Base-by-base conservation (phyloP, 495 filamentous ascomycete genomes). In the Daldinia childiae region DNA sequence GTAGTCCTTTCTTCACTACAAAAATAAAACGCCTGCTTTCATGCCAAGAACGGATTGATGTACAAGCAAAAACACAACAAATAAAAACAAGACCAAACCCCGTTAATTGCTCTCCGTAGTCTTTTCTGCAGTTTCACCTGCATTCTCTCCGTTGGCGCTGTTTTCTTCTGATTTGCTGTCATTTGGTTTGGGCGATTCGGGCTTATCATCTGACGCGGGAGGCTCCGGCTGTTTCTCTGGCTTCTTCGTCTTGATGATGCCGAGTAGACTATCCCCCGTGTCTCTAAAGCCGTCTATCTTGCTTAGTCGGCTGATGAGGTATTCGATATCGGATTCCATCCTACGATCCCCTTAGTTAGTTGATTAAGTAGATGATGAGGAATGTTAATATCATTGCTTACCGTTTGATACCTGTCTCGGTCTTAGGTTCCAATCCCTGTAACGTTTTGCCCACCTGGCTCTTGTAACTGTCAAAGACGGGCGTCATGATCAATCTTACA, bases 381-480 rank as follows among this genome's bases (percentile, higher is more conserved):
- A 30, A 30, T 30, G 29, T 30, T 30, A 30, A 30, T 30, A 7
- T 30, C 29, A 8, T 32, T 32, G 29, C 29, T 77, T 82, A 97
- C 95, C 92, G 90, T 61, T 86, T 85, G 73, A 90, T 90, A 12
- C 89, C 93, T 38, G 79, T 79, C 64, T 91, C 90, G 19, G 87
- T 92, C 74, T 81, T 86, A 21, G 95, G 82, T 17, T 82, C 82
- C 34, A 91, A 87, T 56, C 89, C 90, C 48, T 87, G 79, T 74
- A 94, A 92, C 17, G 92, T 90, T 62, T 87, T 89, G 4, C 89
- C 90, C 82, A 94, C 90, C 66, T 95, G 93, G 64, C 91, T 91
- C 69, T 89, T 89, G 77, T 98, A 99, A 77, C 87, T 93, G 57
- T 85, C 87, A 73, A 97, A 97, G 0, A 99, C 93, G 7, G 93